Evolutionary conservation across 805 yeast genomes (phyloP).

Genomic region (Sugiyamaella americana): DNA sequence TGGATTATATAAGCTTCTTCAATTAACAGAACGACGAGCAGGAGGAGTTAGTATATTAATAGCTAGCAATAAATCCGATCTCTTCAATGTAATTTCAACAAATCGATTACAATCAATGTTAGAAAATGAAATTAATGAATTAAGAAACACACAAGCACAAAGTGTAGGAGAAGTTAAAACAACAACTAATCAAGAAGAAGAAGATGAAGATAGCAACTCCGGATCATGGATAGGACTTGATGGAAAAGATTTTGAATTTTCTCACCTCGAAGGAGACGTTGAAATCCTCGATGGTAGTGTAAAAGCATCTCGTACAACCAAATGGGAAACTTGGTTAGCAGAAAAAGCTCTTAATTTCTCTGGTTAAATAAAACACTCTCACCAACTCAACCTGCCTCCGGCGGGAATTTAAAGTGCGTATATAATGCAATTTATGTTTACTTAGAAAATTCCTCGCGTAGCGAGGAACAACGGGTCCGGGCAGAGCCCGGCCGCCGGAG

Average conservation of each 20-base stretch:
- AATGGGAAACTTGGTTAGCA: constrained; percentile 76
- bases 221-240: constrained; percentile 37
- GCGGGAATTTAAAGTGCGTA: background rate
- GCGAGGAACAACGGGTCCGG: no score
- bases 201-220: constrained; percentile 37
- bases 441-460: no score
- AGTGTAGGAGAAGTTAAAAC: constrained; percentile 41
- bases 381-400: background rate
- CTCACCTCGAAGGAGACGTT: constrained; percentile 63
- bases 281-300: constrained; percentile 63
- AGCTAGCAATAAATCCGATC: constrained; percentile 81
- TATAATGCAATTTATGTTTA: background rate
- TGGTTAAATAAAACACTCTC: constrained; percentile 1
- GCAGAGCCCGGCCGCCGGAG: no score
- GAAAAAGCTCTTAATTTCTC: constrained; percentile 57
- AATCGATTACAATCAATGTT: constrained; percentile 51
- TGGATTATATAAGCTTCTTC: constrained; percentile 53
- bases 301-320: constrained; percentile 44
- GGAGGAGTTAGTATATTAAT: constrained; percentile 69
- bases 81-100: constrained; percentile 74
- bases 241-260: constrained; percentile 50
- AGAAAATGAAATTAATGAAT: constrained; percentile 56
- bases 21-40: constrained; percentile 55
- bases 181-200: constrained; percentile 20
- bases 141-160: constrained; percentile 44